phyloP scores from a whole-genome alignment of 2,329 filamentous ascomycete genomes.

The Microdochium trichocladiopsis region DNA sequence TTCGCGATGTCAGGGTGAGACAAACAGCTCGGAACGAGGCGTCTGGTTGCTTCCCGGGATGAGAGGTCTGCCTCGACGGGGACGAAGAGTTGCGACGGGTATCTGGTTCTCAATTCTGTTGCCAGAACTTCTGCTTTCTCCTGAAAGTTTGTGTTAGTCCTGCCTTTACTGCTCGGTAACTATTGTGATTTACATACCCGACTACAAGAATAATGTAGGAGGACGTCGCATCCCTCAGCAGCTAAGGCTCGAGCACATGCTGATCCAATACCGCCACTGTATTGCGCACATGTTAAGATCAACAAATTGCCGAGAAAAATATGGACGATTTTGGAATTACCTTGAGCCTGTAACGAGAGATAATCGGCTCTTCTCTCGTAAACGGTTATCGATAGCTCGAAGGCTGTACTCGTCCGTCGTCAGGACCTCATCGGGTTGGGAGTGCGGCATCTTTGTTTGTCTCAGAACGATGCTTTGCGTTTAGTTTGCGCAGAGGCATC shows the following conservation, averaged over 20 bases:
- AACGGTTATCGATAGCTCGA: neutral
- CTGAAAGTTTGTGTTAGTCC: neutral
- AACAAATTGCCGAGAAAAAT: neutral
- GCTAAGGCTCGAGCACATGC: constrained; percentile 21
- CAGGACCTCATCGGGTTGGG: neutral
- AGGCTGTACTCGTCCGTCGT: neutral
- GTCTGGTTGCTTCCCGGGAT: constrained; percentile 15
- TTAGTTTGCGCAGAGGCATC: neutral
- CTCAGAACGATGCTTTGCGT: neutral
- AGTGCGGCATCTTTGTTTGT: neutral
- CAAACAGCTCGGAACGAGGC: constrained; percentile 11
- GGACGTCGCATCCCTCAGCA: constrained; percentile 26
- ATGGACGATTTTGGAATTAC: neutral
- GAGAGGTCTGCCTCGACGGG: constrained; percentile 18
- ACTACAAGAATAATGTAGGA: constrained; percentile 24
- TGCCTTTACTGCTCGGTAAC: no score
- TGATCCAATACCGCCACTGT: constrained; percentile 26
- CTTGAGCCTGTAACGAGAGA: neutral
- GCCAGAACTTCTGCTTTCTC: constrained; percentile 16
- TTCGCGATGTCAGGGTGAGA: constrained; percentile 4
- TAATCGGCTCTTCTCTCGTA: neutral
- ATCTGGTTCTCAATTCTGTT: constrained; percentile 11
- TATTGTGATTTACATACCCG: constrained; percentile 15
- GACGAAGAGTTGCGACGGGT: constrained; percentile 19
- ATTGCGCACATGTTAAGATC: neutral